Percentiles rank a stretch among this genome's conserved stretches.
Evolutionary conservation across 2,329 filamentous ascomycete genomes (phyloP).

Genomic region (Fusarium sp.): DNA sequence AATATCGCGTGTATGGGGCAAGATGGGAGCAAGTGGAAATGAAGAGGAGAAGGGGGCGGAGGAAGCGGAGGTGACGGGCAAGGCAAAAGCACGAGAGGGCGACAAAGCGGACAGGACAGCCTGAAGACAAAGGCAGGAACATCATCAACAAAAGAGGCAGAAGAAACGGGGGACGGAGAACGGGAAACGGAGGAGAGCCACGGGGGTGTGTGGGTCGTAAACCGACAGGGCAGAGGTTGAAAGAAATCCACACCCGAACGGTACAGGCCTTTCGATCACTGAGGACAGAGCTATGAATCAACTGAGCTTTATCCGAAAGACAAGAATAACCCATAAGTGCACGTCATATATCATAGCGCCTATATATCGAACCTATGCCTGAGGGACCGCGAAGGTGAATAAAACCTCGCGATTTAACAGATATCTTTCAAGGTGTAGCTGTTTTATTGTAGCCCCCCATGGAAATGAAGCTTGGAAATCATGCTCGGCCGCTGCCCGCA

Average conservation of each 20-base stretch:
- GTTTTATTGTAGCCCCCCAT: background rate
- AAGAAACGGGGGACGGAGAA: constrained; percentile 27
- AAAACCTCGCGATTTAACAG: background rate
- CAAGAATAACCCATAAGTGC: background rate
- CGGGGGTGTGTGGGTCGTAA: constrained; percentile 31
- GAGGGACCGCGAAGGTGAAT: background rate
- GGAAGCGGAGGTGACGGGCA: constrained; percentile 19
- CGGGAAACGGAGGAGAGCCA: constrained; percentile 36
- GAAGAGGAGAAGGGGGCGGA: constrained; percentile 18
- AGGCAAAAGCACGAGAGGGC: constrained; percentile 27
- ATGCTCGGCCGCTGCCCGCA: constrained; percentile 22
- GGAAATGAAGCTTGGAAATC: background rate
- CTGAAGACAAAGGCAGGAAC: constrained; percentile 34
- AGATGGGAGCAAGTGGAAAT: constrained; percentile 12
- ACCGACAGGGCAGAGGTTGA: constrained; percentile 25
- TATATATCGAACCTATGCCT: background rate
- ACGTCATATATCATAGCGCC: background rate
- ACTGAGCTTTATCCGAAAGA: background rate
- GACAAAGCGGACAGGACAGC: constrained; percentile 23
- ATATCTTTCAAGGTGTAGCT: background rate
- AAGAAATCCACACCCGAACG: background rate
- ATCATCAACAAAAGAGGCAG: constrained; percentile 18
- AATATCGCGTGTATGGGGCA: constrained; percentile 7
- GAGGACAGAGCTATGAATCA: background rate
- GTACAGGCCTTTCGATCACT: background rate